Evolutionary conservation across 139 green algal species (phyloP), one percentile per base, ranked within the genome.

Genomic region (Chlorella vulgaris): DNA sequence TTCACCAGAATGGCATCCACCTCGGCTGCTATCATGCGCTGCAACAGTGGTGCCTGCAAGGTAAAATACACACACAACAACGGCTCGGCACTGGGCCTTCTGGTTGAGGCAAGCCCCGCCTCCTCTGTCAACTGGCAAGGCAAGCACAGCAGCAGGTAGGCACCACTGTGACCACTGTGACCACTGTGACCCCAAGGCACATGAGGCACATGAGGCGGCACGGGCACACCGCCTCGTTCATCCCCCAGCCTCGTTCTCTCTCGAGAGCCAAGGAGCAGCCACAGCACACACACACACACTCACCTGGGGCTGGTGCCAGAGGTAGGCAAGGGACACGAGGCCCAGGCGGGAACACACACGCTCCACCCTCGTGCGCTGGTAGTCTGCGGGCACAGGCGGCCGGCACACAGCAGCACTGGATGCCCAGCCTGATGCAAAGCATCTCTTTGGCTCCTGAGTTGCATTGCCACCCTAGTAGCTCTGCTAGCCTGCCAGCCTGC

Each of bases 301-400:
- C 58, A 67, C 73, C 73, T 99, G 96, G 4, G 93, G 90, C 82
- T 92, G 86, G 69, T 94, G 92, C 96, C 96, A 99, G 66, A 99
- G 83, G 80, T 91, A 95, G 28, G 93, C 92, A 39, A 99, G 90
- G 1, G 95, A 97, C 35, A 95, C 89, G 43, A 99, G 86, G 50
- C 91, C 90, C 43, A 98, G 86, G 0, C 94, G 87, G 3, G 76
- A 74, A 63, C 94, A 98, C 73, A 98, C 87, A 13, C 88, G 88
- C 86, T 99, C 97, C 60, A 99, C 96, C 18, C 97, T 89, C 66
- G 97, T 85, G 28, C 97, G 89, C 89, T 99, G 97, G 89, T 99
- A 99, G 88, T 99, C 97, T 79, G 73, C 35, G 29, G 6, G 15
- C 38, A 40, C 61, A 69, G 39, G n/a, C n/a, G n/a, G n/a, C n/a